A percentile compares a stretch with the other conserved stretches of the same genome.
These are phyloP conservation scores for Citrus hindsii DNA, from an alignment of 345 rosid genomes.

Conservation along the genomic window DNA sequence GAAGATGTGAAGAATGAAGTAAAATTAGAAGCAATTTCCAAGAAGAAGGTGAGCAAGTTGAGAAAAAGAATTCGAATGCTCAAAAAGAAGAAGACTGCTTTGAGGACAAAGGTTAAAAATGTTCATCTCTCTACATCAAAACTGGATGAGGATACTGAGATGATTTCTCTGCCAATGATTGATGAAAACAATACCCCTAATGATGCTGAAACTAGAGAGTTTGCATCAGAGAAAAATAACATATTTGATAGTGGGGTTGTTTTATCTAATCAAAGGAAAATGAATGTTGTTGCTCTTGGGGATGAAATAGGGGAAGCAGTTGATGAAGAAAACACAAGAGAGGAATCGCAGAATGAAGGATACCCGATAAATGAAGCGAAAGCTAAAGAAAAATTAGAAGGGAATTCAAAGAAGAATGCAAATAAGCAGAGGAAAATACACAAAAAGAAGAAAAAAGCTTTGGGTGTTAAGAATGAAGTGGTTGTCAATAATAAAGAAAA, in stretches of 20 bases:
- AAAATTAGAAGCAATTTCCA: not conserved
- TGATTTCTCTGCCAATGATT: not conserved
- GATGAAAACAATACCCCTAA: not conserved
- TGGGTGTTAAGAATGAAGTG: not conserved
- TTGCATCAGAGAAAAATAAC: not conserved
- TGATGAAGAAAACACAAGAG: not conserved
- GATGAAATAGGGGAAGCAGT: not conserved
- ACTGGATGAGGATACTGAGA: not conserved
- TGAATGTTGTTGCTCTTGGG: not conserved
- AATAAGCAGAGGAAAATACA: not conserved
- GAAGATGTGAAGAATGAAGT: not conserved
- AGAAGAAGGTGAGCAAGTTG: constrained; percentile 8
- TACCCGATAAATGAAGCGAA: not conserved
- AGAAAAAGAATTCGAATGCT: not conserved
- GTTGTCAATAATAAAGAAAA: not conserved
- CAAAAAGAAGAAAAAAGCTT: constrained; percentile 4
- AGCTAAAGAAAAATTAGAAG: constrained; percentile 3
- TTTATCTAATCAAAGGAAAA: constrained; percentile 3
- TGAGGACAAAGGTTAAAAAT: not conserved
- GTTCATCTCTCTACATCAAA: not conserved
- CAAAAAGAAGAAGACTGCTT: constrained; percentile 5
- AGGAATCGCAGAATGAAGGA: not conserved
- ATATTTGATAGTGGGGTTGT: not conserved
- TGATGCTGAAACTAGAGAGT: not conserved
- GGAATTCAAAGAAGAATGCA: constrained; percentile 5